Percentiles rank a stretch among this genome's conserved stretches.
These are phyloP conservation scores for Trichoderma harzianum DNA, from an alignment of 2,329 filamentous ascomycete species.

Conservation along the genomic window DNA sequence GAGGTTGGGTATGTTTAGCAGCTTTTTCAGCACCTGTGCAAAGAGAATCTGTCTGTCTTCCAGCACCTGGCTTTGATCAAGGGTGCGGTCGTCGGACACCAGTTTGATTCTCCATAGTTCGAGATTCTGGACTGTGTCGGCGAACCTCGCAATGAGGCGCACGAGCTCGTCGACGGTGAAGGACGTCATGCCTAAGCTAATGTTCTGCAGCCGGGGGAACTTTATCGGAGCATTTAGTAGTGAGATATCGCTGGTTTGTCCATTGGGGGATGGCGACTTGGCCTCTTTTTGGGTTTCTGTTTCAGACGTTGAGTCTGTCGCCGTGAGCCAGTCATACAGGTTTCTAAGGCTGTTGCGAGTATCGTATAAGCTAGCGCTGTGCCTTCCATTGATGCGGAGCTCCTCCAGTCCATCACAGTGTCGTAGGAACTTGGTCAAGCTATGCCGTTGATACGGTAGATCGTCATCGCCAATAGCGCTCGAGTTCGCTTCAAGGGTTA, in stretches of 20 bases:
- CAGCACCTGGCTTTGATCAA: neutral
- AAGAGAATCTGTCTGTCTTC: slow-evolving; percentile 35
- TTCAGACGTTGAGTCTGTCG: neutral
- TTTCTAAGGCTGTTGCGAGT: neutral
- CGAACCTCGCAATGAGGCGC: slow-evolving; percentile 39
- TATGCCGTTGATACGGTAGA: slow-evolving; percentile 3
- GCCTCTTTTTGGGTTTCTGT: neutral
- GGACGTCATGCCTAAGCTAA: slow-evolving; percentile 44
- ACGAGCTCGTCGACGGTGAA: slow-evolving; percentile 33
- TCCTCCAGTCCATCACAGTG: neutral
- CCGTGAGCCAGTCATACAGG: slow-evolving; percentile 20
- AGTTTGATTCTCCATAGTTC: slow-evolving; percentile 45
- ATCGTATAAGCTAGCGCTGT: neutral
- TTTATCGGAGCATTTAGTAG: slow-evolving; percentile 22
- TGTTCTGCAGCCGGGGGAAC: slow-evolving; percentile 32
- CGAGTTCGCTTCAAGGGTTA: slow-evolving; percentile 25
- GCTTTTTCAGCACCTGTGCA: slow-evolving; percentile 35
- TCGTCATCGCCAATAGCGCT: neutral
- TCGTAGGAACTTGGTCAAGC: slow-evolving; percentile 23
- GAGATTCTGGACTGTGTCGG: slow-evolving; percentile 41
- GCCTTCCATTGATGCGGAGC: slow-evolving; percentile 21
- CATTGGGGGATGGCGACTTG: neutral
- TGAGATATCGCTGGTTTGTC: neutral
- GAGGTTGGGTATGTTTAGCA: slow-evolving; percentile 32
- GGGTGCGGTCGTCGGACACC: neutral